Conservation (phyloP, 768 basidiomycete species). For the Rubroboletus pulcherrimus region DNA sequence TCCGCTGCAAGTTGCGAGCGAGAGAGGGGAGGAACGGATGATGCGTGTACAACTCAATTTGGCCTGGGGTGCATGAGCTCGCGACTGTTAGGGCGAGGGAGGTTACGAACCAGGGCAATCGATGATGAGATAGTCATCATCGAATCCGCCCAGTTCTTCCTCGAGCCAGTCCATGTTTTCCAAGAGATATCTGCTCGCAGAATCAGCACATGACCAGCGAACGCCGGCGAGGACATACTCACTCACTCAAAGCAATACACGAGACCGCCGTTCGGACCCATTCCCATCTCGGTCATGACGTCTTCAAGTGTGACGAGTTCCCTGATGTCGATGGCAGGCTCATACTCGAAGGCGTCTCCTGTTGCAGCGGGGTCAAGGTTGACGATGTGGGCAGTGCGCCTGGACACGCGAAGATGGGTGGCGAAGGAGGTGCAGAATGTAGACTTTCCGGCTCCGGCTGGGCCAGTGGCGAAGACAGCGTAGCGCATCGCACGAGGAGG, state of each 20-base stretch:
- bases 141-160: slow-evolving; percentile 91
- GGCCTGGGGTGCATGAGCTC: slow-evolving; percentile 49
- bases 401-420: slow-evolving; percentile 81
- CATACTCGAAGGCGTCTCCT: slow-evolving; percentile 83
- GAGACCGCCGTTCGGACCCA: slow-evolving; percentile 95
- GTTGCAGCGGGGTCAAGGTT: slow-evolving; percentile 96
- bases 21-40: slow-evolving; percentile 94
- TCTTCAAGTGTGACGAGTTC: slow-evolving; percentile 91
- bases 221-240: slow-evolving; percentile 34
- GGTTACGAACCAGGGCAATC: slow-evolving; percentile 78
- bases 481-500: slow-evolving; percentile 61
- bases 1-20: slow-evolving; percentile 65
- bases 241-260: slow-evolving; percentile 99
- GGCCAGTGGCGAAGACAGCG: slow-evolving; percentile 88
- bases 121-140: slow-evolving; percentile 92
- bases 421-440: slow-evolving; percentile 88
- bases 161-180: slow-evolving; percentile 99
- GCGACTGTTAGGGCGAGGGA: neutral
- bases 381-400: slow-evolving; percentile 85
- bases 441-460: slow-evolving; percentile 96
- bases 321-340: slow-evolving; percentile 89
- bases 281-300: slow-evolving; percentile 92
- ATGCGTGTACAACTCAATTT: slow-evolving; percentile 98
- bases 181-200: slow-evolving; percentile 74
- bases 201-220: neutral